Evolutionary conservation across 2,329 filamentous ascomycete genomes (phyloP).

Genomic region (Stemphylium beticola): DNA sequence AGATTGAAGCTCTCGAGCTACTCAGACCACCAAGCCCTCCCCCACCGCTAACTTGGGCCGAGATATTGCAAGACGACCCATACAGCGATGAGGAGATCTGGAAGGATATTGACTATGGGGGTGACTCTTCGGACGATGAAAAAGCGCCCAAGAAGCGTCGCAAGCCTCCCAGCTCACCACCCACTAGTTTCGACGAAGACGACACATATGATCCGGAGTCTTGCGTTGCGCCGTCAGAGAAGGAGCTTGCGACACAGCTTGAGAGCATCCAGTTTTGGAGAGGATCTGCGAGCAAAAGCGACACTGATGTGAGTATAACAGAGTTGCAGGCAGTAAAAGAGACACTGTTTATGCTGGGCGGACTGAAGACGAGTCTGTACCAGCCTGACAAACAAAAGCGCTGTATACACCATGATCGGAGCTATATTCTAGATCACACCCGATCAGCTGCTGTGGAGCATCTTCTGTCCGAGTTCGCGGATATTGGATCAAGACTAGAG

Average conservation of each 20-base stretch:
- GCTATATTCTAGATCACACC: slow-evolving; percentile 50
- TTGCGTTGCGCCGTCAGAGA: slow-evolving; percentile 39
- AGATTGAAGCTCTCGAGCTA: slow-evolving; percentile 66
- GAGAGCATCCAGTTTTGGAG: slow-evolving; percentile 58
- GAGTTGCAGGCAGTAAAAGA: slow-evolving; percentile 80
- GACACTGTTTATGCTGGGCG: slow-evolving; percentile 82
- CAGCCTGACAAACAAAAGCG: slow-evolving; percentile 38
- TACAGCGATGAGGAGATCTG: slow-evolving; percentile 74
- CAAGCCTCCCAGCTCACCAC: slow-evolving; percentile 32
- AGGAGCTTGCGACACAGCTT: slow-evolving; percentile 46
- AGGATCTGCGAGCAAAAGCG: slow-evolving; percentile 8
- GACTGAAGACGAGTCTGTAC: slow-evolving; percentile 77
- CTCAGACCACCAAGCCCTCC: slow-evolving; percentile 57
- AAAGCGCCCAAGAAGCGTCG: slow-evolving; percentile 40
- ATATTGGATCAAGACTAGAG: slow-evolving; percentile 57
- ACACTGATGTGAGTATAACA: slow-evolving; percentile 55
- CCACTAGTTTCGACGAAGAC: slow-evolving; percentile 49
- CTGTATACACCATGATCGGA: slow-evolving; percentile 44
- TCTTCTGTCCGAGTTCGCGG: slow-evolving; percentile 54
- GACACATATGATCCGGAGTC: slow-evolving; percentile 44
- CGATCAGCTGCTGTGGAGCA: slow-evolving; percentile 43
- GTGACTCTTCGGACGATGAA: slow-evolving; percentile 70
- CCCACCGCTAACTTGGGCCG: slow-evolving; percentile 73
- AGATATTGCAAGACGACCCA: slow-evolving; percentile 78
- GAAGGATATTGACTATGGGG: slow-evolving; percentile 70